A percentile compares a stretch with the other conserved stretches of the same genome.
Conservation (phyloP, 2,329 filamentous ascomycete genomes). For the Lomentospora prolificans region DNA sequence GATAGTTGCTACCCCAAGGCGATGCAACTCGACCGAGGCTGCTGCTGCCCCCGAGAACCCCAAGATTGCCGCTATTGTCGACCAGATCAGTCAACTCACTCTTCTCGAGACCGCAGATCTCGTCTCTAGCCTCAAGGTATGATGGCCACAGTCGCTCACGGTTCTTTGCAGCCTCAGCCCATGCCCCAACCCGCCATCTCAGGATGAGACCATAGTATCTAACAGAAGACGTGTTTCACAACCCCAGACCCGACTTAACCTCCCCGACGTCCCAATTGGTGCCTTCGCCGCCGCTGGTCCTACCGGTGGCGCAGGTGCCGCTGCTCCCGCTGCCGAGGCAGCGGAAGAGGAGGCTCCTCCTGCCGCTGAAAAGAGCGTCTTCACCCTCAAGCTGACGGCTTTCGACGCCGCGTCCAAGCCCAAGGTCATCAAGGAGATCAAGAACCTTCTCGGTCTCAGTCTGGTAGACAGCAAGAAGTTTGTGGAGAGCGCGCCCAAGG, state of each 20-base stretch:
- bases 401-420: conserved; percentile 87
- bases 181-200: no score
- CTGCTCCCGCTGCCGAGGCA: conserved; percentile 61
- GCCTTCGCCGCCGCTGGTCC: conserved; percentile 72
- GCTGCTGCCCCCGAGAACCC: conserved; percentile 56
- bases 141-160: neutral
- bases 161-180: neutral
- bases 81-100: conserved; percentile 97
- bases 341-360: conserved; percentile 81
- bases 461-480: conserved; percentile 99
- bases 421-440: conserved; percentile 99
- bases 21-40: conserved; percentile 83
- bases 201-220: neutral
- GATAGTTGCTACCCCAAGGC: conserved; percentile 43
- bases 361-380: conserved; percentile 89
- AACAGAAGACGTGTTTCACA: neutral
- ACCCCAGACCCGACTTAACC: conserved; percentile 56
- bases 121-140: conserved; percentile 88
- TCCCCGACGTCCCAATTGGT: conserved; percentile 92
- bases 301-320: conserved; percentile 46
- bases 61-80: conserved; percentile 90
- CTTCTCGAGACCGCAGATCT: conserved; percentile 95
- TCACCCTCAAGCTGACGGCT: conserved; percentile 86
- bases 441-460: conserved; percentile 86
- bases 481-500: conserved; percentile 93